phyloP scores from a whole-genome alignment of 768 basidiomycete species.

The Paxillus involutus region DNA sequence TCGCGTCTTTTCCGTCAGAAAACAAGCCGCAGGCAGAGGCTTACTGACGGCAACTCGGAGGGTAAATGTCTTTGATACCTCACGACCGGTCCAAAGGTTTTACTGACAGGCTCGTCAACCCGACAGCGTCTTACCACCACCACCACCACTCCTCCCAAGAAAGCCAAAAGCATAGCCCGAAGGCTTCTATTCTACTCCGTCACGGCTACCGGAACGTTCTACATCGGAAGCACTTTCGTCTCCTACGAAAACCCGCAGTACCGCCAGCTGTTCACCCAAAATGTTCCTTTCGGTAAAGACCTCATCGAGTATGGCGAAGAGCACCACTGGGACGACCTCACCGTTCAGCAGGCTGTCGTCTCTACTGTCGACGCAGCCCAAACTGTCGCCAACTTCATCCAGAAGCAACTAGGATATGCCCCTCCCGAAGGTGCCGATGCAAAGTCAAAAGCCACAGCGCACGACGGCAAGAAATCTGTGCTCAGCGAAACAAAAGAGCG shows the following conservation, averaged over 20 bases:
- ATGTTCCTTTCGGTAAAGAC: slow-evolving; percentile 73
- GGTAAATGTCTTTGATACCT: slow-evolving; percentile 35
- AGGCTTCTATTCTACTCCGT: slow-evolving; percentile 67
- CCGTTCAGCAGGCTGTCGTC: slow-evolving; percentile 56
- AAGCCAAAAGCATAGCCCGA: slow-evolving; percentile 55
- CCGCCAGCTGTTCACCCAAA: slow-evolving; percentile 82
- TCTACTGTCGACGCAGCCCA: slow-evolving; percentile 49
- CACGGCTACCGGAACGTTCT: slow-evolving; percentile 72
- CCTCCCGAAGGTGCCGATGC: slow-evolving; percentile 32
- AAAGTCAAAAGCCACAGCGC: slow-evolving; percentile 32
- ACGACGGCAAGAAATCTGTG: slow-evolving; percentile 37
- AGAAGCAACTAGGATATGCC: slow-evolving; percentile 43
- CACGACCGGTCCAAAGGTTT: background rate
- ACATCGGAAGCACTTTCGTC: slow-evolving; percentile 76
- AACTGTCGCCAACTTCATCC: slow-evolving; percentile 50
- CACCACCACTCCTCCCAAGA: slow-evolving; percentile 38
- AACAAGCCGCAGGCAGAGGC: slow-evolving; percentile 48
- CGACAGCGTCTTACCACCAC: slow-evolving; percentile 61
- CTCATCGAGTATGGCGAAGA: slow-evolving; percentile 83
- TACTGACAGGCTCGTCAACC: slow-evolving; percentile 8
- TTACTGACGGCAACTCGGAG: slow-evolving; percentile 55
- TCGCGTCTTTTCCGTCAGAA: slow-evolving; percentile 58
- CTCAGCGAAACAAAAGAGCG: slow-evolving; percentile 45
- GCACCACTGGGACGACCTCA: slow-evolving; percentile 76
- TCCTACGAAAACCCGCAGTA: slow-evolving; percentile 78